A percentile compares a stretch with the other conserved stretches of the same genome.
phyloP scores from a whole-genome alignment of 2,329 filamentous ascomycete genomes.

The Pseudocercospora eumusae region DNA sequence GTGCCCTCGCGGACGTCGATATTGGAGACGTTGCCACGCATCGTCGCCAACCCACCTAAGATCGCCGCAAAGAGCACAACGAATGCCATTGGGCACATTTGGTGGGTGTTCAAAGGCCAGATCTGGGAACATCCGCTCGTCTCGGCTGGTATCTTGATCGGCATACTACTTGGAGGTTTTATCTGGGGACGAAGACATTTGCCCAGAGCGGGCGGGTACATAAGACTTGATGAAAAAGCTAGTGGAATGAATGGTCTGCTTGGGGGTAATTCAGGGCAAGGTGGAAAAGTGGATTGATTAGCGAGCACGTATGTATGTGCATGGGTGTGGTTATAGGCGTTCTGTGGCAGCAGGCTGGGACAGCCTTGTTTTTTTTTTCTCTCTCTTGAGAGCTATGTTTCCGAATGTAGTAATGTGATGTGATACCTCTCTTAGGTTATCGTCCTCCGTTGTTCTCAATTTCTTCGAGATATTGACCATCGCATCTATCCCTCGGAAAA shows the following conservation, averaged over 20 bases:
- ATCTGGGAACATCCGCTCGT: conserved; percentile 50
- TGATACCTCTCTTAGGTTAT: not conserved
- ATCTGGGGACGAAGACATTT: conserved; percentile 39
- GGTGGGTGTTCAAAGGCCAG: conserved; percentile 51
- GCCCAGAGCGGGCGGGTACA: conserved; percentile 39
- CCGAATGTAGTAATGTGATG: not conserved
- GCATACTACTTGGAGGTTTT: conserved; percentile 43
- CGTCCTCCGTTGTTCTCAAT: not conserved
- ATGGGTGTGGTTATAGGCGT: not conserved
- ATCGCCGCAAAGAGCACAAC: conserved; percentile 79
- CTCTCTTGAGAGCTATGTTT: not conserved
- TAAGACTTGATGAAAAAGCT: conserved; percentile 52
- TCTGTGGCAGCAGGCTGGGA: not conserved
- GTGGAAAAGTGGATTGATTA: conserved; percentile 19
- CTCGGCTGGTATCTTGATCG: conserved; percentile 57
- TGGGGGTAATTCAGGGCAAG: conserved; percentile 51
- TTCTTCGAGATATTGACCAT: too few species aligned
- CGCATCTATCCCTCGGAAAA: too few species aligned
- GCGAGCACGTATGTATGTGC: not conserved
- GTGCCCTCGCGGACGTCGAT: conserved; percentile 87
- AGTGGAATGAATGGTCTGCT: conserved; percentile 69
- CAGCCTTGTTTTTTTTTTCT: not conserved
- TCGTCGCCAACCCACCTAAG: conserved; percentile 67
- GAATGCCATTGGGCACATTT: conserved; percentile 68
- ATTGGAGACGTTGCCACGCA: conserved; percentile 77